These are phyloP conservation scores for Zymoseptoria crescenta DNA, from an alignment of 2,329 filamentous ascomycete species.

Conservation along the genomic window DNA sequence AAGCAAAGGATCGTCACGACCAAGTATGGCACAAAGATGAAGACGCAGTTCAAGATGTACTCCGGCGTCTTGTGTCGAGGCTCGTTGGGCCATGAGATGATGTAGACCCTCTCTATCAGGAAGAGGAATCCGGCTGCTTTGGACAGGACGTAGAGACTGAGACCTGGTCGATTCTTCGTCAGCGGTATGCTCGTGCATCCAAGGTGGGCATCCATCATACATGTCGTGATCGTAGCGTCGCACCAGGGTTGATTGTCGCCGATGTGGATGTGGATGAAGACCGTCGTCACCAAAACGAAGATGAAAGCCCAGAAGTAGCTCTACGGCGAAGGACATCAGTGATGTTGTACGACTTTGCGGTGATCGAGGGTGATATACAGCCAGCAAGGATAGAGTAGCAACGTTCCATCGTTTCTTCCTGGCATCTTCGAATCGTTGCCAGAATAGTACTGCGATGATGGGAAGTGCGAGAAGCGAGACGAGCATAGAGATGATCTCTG, in stretches of 20 bases:
- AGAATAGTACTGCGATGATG: slow-evolving; percentile 11
- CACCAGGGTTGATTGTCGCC: slow-evolving; percentile 6
- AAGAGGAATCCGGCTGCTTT: slow-evolving; percentile 12
- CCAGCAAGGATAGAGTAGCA: background rate
- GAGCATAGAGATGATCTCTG: slow-evolving; percentile 7
- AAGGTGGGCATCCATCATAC: slow-evolving; percentile 1
- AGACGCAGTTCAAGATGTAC: slow-evolving; percentile 12
- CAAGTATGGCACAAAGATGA: slow-evolving; percentile 11
- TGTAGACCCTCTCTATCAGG: slow-evolving; percentile 18
- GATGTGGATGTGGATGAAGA: slow-evolving; percentile 11
- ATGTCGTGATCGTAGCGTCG: slow-evolving; percentile 11
- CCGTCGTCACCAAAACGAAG: slow-evolving; percentile 15
- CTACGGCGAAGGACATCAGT: slow-evolving; percentile 2
- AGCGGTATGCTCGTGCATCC: background rate
- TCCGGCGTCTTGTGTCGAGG: slow-evolving; percentile 12
- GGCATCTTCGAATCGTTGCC: slow-evolving; percentile 8
- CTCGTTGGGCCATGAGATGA: slow-evolving; percentile 15
- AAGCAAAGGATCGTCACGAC: slow-evolving; percentile 9
- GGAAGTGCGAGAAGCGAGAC: slow-evolving; percentile 9
- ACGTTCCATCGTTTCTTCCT: background rate
- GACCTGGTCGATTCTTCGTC: slow-evolving; percentile 1
- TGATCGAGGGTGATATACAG: background rate
- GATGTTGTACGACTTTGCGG: too few relatives aligned
- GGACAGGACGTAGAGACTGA: slow-evolving; percentile 14
- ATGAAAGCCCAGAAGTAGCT: slow-evolving; percentile 14